Conservation (phyloP, 768 basidiomycete species). For the Tylopilus vinaceipallidus region DNA sequence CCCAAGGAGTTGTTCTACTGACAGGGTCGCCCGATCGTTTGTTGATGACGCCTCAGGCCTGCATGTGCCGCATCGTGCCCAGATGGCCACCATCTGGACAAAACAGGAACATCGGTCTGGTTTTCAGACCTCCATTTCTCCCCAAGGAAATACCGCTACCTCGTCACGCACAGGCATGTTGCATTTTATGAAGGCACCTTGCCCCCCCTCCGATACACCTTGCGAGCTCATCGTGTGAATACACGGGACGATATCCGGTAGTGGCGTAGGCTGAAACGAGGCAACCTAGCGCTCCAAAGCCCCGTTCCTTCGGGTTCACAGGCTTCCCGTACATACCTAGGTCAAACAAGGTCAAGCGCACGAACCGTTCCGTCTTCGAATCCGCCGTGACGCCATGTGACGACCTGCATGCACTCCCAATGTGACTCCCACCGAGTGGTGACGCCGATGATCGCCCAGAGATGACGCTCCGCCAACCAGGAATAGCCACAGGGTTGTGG, state of each 20-base stretch:
- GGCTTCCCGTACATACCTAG: neutral
- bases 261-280: slow-evolving; percentile 17
- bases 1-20: neutral
- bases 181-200: slow-evolving; percentile 18
- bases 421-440: neutral
- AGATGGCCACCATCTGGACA: slow-evolving; percentile 8
- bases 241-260: slow-evolving; percentile 7
- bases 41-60: neutral
- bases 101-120: slow-evolving; percentile 3
- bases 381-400: slow-evolving; percentile 3
- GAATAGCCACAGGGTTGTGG: slow-evolving; percentile 9
- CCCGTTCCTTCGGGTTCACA: slow-evolving; percentile 1
- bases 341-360: neutral
- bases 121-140: neutral
- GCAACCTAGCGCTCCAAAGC: neutral
- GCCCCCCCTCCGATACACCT: neutral
- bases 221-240: slow-evolving; percentile 25
- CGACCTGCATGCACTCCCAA: neutral
- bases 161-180: slow-evolving; percentile 2
- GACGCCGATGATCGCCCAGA: slow-evolving; percentile 8
- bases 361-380: neutral
- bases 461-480: slow-evolving; percentile 2
- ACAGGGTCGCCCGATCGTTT: slow-evolving; percentile 10
- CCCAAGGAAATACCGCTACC: neutral
- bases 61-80: neutral